phyloP scores from a whole-genome alignment of 805 yeast species.

The Saitoella complicata region DNA sequence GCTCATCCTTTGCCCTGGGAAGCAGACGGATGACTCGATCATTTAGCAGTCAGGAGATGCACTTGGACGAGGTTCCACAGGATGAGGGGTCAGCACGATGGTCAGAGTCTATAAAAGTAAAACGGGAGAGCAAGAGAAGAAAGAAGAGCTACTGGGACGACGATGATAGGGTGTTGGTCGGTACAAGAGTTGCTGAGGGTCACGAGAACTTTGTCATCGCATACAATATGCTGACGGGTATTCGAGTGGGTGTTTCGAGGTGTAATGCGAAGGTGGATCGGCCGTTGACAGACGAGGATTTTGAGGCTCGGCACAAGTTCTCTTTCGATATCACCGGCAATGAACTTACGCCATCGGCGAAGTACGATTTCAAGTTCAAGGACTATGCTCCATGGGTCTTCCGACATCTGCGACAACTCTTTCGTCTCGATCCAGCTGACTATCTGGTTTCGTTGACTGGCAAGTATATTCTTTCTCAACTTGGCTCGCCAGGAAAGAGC shows the following conservation, averaged over 20 bases:
- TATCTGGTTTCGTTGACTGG: constrained; percentile 84
- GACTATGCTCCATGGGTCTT: constrained; percentile 93
- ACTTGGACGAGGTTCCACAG: background rate
- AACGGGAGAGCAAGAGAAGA: constrained; percentile 17
- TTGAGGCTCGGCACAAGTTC: constrained; percentile 54
- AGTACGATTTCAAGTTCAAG: constrained; percentile 89
- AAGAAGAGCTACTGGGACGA: constrained; percentile 19
- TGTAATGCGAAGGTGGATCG: constrained; percentile 69
- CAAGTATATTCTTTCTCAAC: constrained; percentile 75
- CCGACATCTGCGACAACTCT: constrained; percentile 59
- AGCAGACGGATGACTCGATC: background rate
- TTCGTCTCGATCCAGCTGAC: constrained; percentile 91
- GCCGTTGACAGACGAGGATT: constrained; percentile 55
- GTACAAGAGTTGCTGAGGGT: constrained; percentile 77
- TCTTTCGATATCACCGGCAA: constrained; percentile 73
- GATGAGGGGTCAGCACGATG: constrained; percentile 16
- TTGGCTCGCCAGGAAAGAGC: constrained; percentile 92
- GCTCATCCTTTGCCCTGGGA: too few species aligned
- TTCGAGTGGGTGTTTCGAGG: constrained; percentile 83
- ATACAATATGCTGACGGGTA: constrained; percentile 93
- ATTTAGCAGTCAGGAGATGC: background rate
- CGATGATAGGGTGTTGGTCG: constrained; percentile 41
- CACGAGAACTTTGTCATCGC: constrained; percentile 89
- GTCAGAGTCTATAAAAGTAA: constrained; percentile 19
- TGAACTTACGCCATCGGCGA: constrained; percentile 81